A percentile compares a stretch with the other conserved stretches of the same genome.
phyloP scores from a whole-genome alignment of 176 grass and related monocot species.

The Triticum aestivum region DNA sequence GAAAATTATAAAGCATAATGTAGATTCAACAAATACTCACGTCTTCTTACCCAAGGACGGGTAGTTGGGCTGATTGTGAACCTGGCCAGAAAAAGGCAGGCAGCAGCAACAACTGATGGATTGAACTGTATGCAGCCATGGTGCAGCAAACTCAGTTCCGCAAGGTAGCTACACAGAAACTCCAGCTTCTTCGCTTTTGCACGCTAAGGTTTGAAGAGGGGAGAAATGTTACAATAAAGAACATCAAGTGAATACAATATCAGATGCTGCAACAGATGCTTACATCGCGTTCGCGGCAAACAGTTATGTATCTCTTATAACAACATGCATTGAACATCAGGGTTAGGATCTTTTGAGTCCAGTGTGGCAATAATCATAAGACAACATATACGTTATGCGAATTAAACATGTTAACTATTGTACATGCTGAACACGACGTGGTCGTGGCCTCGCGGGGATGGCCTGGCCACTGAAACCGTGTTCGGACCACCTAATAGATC shows the following conservation, averaged over 20 bases:
- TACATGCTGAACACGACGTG: neutral
- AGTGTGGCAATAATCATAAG: neutral
- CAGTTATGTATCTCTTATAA: conserved; percentile 14
- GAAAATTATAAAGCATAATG: neutral
- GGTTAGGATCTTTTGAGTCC: neutral
- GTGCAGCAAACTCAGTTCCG: conserved; percentile 64
- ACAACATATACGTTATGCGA: neutral
- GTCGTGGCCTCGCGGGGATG: neutral
- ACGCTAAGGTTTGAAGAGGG: conserved; percentile 12
- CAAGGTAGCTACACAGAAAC: conserved; percentile 54
- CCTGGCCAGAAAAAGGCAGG: conserved; percentile 53
- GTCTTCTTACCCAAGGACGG: conserved; percentile 47
- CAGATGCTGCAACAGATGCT: conserved; percentile 10
- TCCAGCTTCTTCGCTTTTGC: conserved; percentile 23
- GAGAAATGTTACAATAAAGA: neutral
- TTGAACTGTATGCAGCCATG: conserved; percentile 43
- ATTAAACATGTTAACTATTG: conserved; percentile 1
- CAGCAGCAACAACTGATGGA: conserved; percentile 58
- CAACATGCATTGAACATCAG: neutral
- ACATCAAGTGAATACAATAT: neutral
- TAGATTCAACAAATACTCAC: neutral
- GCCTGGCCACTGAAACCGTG: neutral
- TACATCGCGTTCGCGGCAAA: conserved; percentile 30
- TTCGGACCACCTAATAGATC: too few relatives aligned
- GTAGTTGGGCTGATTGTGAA: conserved; percentile 47